Evolutionary conservation across 192 early-diverging fungal genomes (phyloP).

Genomic region (Linnemannia elongata): DNA sequence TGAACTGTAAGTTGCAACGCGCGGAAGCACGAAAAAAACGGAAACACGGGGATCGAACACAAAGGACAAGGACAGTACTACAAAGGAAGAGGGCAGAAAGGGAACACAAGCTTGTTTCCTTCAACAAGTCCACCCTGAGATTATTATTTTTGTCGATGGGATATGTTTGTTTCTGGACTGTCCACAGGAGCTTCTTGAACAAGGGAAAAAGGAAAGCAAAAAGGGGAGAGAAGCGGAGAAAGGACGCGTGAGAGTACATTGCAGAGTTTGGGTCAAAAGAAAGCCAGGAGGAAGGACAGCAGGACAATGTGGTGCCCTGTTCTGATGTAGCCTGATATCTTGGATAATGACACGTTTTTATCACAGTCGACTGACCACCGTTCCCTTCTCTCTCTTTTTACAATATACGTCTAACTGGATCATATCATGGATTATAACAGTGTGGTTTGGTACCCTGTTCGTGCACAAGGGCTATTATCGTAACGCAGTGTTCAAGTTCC

Average conservation of each 20-base stretch:
- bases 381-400: background rate
- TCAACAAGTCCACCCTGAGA: background rate
- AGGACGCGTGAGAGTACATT: background rate
- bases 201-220: background rate
- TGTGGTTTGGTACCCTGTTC: conserved; percentile 90
- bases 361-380: conserved; percentile 8
- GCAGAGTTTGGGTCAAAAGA: background rate
- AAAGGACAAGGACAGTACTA: background rate
- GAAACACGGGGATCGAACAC: background rate
- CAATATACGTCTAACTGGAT: conserved; percentile 10
- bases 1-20: conserved; percentile 65
- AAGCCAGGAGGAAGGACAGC: background rate
- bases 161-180: conserved; percentile 1
- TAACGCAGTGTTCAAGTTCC: conserved; percentile 91
- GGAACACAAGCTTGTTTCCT: background rate
- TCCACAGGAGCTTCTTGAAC: background rate
- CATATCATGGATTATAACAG: conserved; percentile 55
- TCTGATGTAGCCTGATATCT: background rate
- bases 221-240: background rate
- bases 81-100: background rate
- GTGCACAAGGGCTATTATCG: conserved; percentile 92
- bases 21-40: background rate
- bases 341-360: background rate
- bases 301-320: background rate
- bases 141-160: background rate